Conservation (phyloP, 768 basidiomycete genomes). For the Mycena olivaceomarginata region DNA sequence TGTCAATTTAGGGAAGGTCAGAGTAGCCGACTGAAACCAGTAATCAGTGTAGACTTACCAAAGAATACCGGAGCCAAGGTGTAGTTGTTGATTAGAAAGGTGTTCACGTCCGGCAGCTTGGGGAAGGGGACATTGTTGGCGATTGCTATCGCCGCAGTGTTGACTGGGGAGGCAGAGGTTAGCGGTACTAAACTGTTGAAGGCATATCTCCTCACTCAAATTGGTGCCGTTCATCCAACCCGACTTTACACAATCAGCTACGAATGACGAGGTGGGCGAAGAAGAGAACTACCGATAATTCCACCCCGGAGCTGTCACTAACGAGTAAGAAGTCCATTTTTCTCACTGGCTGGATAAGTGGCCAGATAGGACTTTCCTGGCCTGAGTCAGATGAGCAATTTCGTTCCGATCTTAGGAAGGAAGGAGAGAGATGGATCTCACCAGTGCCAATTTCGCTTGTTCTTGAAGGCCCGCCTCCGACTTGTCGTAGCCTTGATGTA, state of each 20-base stretch:
- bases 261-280: constrained; percentile 1
- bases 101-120: constrained; percentile 26
- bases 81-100: constrained; percentile 33
- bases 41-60: constrained; percentile 13
- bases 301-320: constrained; percentile 18
- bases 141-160: constrained; percentile 30
- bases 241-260: constrained; percentile 23
- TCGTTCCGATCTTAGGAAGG: background rate
- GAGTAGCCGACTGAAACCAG: background rate
- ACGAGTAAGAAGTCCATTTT: constrained; percentile 34
- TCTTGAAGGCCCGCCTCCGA: constrained; percentile 29
- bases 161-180: constrained; percentile 22
- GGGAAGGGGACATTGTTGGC: constrained; percentile 31
- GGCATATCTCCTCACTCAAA: constrained; percentile 20
- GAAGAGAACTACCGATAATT: constrained; percentile 26
- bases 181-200: constrained; percentile 2
- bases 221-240: constrained; percentile 33
- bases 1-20: constrained; percentile 16
- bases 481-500: constrained; percentile 18
- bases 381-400: constrained; percentile 6
- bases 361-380: constrained; percentile 30
- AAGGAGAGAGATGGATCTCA: constrained; percentile 15
- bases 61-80: constrained; percentile 26
- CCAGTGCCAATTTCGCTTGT: constrained; percentile 22
- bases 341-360: constrained; percentile 25